Conservation (phyloP, 805 yeast species). For the Yarrowia porcina region DNA sequence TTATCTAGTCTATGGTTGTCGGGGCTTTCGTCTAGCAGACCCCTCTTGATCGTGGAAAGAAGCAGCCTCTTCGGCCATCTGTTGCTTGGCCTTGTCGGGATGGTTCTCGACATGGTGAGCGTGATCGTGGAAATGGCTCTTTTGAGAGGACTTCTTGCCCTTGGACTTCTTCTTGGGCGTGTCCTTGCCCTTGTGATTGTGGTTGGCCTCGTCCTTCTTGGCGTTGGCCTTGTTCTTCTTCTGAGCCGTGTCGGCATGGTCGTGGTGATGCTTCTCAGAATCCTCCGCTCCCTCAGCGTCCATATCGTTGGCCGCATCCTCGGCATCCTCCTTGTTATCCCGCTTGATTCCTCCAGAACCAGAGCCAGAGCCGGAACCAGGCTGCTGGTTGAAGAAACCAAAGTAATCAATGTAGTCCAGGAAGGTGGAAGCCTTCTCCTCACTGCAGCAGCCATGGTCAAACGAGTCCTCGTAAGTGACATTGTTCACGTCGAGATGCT, state of each 20-base stretch:
- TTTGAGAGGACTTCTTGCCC: neutral
- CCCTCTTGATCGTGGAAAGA: slow-evolving; percentile 4
- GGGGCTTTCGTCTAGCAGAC: neutral
- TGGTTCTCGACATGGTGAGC: slow-evolving; percentile 3
- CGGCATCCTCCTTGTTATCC: neutral
- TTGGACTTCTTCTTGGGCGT: neutral
- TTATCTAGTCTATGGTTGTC: slow-evolving; percentile 8
- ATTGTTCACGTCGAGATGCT: slow-evolving; percentile 19
- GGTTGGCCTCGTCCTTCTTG: neutral
- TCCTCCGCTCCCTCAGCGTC: slow-evolving; percentile 8
- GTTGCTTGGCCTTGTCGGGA: neutral
- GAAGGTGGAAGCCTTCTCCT: slow-evolving; percentile 4
- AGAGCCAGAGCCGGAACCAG: neutral
- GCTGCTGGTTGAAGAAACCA: slow-evolving; percentile 21
- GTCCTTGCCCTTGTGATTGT: neutral
- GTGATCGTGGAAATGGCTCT: neutral
- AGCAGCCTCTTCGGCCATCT: slow-evolving; percentile 7
- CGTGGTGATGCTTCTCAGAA: neutral
- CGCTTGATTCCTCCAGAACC: neutral
- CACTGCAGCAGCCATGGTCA: neutral
- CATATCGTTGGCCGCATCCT: slow-evolving; percentile 4
- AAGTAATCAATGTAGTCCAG: slow-evolving; percentile 17
- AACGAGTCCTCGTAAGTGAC: slow-evolving; percentile 5
- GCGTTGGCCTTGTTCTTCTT: slow-evolving; percentile 9
- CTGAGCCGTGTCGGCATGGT: slow-evolving; percentile 4